Percentiles rank a stretch among this genome's conserved stretches.
Conservation (phyloP, 441 rosid species). For the Erodium chrysanthum region DNA sequence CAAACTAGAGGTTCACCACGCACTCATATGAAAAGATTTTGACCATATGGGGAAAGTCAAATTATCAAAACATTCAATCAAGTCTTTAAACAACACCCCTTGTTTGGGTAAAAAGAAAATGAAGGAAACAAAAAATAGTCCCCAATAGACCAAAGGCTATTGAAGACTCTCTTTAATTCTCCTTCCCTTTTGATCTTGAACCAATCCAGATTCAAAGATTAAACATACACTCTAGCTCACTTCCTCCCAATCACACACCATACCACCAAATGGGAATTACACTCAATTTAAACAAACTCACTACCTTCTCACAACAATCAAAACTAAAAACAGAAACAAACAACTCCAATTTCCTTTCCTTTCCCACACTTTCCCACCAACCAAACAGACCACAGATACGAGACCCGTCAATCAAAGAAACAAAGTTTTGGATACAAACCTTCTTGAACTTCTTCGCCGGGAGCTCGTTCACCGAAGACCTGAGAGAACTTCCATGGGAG, state of each 20-base stretch:
- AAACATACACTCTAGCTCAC: not conserved
- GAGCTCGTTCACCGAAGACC: slow-evolving; percentile 46
- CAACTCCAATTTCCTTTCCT: not conserved
- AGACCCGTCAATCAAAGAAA: too few species aligned
- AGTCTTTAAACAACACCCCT: not conserved
- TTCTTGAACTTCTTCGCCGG: slow-evolving; percentile 48
- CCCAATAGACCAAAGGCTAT: not conserved
- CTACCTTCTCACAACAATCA: not conserved
- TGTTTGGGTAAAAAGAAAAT: slow-evolving; percentile 1
- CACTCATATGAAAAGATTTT: not conserved
- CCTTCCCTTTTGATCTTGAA: not conserved
- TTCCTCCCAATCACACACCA: not conserved
- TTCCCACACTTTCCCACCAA: not conserved
- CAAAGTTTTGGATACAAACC: slow-evolving; percentile 29
- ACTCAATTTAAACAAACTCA: not conserved
- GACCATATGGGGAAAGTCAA: not conserved
- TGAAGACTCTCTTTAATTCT: not conserved
- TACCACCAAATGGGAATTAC: not conserved
- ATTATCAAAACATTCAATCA: not conserved
- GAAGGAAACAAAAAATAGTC: not conserved
- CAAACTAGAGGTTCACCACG: not conserved
- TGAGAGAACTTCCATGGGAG: slow-evolving; percentile 55
- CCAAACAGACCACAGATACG: not conserved
- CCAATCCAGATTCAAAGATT: not conserved
- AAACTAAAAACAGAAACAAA: not conserved